These are phyloP conservation scores for Neurospora sp. DNA, from an alignment of 495 filamentous ascomycete genomes.

Conservation along the genomic window DNA sequence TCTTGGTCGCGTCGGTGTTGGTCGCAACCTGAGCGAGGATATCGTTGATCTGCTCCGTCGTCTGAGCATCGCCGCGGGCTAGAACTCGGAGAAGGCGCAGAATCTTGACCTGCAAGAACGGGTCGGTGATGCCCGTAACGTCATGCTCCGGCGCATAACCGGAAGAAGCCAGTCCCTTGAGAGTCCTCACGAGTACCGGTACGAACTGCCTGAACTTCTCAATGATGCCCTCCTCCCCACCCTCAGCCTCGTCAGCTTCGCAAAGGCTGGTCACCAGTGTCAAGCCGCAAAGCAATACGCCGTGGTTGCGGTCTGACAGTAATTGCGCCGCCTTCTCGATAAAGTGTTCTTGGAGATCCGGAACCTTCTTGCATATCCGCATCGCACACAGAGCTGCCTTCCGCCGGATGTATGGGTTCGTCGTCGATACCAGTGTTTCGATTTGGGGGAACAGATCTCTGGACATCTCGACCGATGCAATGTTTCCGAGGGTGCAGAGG, in stretches of 20 bases:
- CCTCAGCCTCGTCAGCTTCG: slow-evolving; percentile 84
- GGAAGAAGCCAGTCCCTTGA: slow-evolving; percentile 86
- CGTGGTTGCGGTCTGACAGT: slow-evolving; percentile 87
- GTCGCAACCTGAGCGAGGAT: slow-evolving; percentile 97
- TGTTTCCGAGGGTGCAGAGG: slow-evolving; percentile 91
- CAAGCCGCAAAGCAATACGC: slow-evolving; percentile 83
- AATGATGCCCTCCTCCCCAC: slow-evolving; percentile 72
- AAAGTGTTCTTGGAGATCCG: slow-evolving; percentile 94
- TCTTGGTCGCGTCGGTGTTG: slow-evolving; percentile 96
- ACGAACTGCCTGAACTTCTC: slow-evolving; percentile 82
- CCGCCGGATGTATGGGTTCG: slow-evolving; percentile 91
- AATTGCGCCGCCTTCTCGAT: slow-evolving; percentile 83
- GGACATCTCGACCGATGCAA: slow-evolving; percentile 97
- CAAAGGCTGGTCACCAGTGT: slow-evolving; percentile 89
- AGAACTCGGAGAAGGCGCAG: slow-evolving; percentile 75
- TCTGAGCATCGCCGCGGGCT: slow-evolving; percentile 74
- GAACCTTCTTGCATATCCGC: slow-evolving; percentile 96
- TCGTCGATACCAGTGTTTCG: slow-evolving; percentile 77
- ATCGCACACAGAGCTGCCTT: slow-evolving; percentile 99
- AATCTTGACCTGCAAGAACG: slow-evolving; percentile 97
- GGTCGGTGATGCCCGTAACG: slow-evolving; percentile 94
- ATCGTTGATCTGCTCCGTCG: slow-evolving; percentile 96
- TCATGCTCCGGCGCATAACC: slow-evolving; percentile 98
- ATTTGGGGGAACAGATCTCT: slow-evolving; percentile 93
- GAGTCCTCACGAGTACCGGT: slow-evolving; percentile 67